Conservation (phyloP, 345 rosid genomes). For the Trapa bicornis region DNA sequence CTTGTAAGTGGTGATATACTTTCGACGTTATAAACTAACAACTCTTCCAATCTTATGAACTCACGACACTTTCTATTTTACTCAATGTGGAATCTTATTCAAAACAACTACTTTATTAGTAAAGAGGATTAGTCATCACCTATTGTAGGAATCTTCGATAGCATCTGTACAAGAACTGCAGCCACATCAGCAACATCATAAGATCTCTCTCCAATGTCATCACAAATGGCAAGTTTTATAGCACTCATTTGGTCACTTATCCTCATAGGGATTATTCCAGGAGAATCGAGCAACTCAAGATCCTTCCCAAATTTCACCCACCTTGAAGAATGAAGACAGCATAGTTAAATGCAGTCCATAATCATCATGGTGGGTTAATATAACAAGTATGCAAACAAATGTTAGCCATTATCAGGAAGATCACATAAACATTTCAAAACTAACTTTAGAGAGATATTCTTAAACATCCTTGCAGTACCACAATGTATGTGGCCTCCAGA, state of each 20-base stretch:
- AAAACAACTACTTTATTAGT: no score
- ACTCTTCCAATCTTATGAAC: no score
- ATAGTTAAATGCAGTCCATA: not conserved
- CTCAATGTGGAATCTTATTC: no score
- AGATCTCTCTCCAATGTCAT: conserved; percentile 96
- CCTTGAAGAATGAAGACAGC: conserved; percentile 5
- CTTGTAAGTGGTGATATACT: no score
- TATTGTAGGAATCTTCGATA: conserved; percentile 55
- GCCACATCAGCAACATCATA: conserved; percentile 78
- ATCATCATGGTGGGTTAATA: not conserved
- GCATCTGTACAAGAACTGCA: conserved; percentile 70
- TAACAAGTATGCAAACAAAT: not conserved
- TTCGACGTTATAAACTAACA: no score
- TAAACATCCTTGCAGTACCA: not conserved
- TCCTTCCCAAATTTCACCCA: conserved; percentile 87
- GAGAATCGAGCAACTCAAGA: conserved; percentile 84
- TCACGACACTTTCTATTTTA: no score
- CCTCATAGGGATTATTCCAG: conserved; percentile 86
- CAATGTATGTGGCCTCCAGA: not conserved
- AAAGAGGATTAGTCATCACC: conserved; percentile 19
- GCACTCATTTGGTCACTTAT: conserved; percentile 84
- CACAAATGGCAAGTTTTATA: conserved; percentile 89
- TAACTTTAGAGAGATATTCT: not conserved
- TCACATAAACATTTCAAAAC: not conserved
- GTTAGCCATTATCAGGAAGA: not conserved